These are phyloP conservation scores for Colletotrichum viniferum DNA, from an alignment of 2,329 filamentous ascomycete species.

Conservation along the genomic window DNA sequence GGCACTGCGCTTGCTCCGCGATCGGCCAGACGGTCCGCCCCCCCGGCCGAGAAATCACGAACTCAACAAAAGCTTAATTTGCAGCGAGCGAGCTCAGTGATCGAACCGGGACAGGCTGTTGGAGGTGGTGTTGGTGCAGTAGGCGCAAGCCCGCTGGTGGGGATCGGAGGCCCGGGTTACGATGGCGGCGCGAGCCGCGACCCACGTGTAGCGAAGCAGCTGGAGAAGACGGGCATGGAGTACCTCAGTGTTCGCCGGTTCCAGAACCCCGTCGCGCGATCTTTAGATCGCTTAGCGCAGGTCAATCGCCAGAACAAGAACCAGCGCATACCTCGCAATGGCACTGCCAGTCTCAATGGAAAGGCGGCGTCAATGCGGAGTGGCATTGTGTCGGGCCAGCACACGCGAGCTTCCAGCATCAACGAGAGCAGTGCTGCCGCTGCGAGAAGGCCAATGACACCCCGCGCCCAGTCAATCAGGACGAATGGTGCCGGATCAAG, in stretches of 20 bases:
- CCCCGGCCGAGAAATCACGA: slow-evolving; percentile 62
- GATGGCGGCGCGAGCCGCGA: slow-evolving; percentile 58
- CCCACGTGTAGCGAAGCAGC: slow-evolving; percentile 66
- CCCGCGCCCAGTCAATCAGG: slow-evolving; percentile 39
- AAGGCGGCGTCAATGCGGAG: slow-evolving; percentile 30
- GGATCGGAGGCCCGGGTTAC: slow-evolving; percentile 59
- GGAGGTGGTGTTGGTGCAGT: slow-evolving; percentile 40
- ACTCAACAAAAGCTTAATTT: slow-evolving; percentile 80
- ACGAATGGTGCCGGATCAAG: slow-evolving; percentile 47
- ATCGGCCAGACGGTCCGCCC: slow-evolving; percentile 42
- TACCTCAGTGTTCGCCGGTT: slow-evolving; percentile 76
- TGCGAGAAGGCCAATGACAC: slow-evolving; percentile 30
- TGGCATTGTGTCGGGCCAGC: slow-evolving; percentile 28
- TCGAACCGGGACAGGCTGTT: slow-evolving; percentile 64
- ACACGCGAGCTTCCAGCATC: slow-evolving; percentile 44
- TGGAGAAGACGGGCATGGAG: slow-evolving; percentile 74
- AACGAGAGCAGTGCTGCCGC: slow-evolving; percentile 8
- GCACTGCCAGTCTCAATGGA: slow-evolving; percentile 41
- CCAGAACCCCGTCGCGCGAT: slow-evolving; percentile 72
- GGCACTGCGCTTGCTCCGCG: slow-evolving; percentile 52
- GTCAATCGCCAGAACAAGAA: slow-evolving; percentile 49
- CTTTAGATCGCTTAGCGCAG: slow-evolving; percentile 49
- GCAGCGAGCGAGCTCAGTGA: slow-evolving; percentile 73
- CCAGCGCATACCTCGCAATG: slow-evolving; percentile 50
- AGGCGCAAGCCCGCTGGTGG: slow-evolving; percentile 52